phyloP scores from a whole-genome alignment of 2,329 filamentous ascomycete species.

The Fonsecaea nubica region DNA sequence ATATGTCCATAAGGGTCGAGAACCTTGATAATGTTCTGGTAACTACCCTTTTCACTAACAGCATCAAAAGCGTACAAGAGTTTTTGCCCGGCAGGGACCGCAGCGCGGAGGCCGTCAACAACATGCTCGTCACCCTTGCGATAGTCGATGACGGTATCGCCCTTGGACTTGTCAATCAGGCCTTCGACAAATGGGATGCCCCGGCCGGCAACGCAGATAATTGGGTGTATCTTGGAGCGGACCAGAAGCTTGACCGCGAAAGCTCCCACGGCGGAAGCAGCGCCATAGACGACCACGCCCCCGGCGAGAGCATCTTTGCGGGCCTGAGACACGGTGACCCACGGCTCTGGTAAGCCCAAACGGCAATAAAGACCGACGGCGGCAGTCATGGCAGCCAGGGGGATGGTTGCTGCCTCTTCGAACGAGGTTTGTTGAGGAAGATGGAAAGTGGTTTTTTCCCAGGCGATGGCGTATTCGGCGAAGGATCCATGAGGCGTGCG shows the following conservation, averaged over 20 bases:
- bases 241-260: slow-evolving; percentile 65
- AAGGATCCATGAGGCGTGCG: slow-evolving; percentile 57
- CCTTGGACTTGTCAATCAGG: slow-evolving; percentile 60
- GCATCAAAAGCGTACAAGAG: slow-evolving; percentile 64
- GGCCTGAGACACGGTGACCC: slow-evolving; percentile 31
- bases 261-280: slow-evolving; percentile 63
- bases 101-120: slow-evolving; percentile 53
- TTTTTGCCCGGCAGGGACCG: slow-evolving; percentile 49
- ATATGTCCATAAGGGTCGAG: slow-evolving; percentile 44
- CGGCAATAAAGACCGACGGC: slow-evolving; percentile 31
- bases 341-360: slow-evolving; percentile 36
- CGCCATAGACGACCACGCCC: slow-evolving; percentile 62
- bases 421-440: slow-evolving; percentile 60
- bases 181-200: slow-evolving; percentile 59
- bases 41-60: slow-evolving; percentile 60
- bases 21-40: slow-evolving; percentile 54
- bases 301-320: slow-evolving; percentile 29
- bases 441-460: slow-evolving; percentile 62
- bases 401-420: slow-evolving; percentile 52
- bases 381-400: slow-evolving; percentile 35
- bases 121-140: slow-evolving; percentile 62
- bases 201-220: slow-evolving; percentile 65
- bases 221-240: slow-evolving; percentile 64
- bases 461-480: slow-evolving; percentile 64
- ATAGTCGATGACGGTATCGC: slow-evolving; percentile 67